Evolutionary conservation across 768 basidiomycete genomes (phyloP), one percentile per base, ranked within the genome.

Genomic region (Boletus reticuloceps): DNA sequence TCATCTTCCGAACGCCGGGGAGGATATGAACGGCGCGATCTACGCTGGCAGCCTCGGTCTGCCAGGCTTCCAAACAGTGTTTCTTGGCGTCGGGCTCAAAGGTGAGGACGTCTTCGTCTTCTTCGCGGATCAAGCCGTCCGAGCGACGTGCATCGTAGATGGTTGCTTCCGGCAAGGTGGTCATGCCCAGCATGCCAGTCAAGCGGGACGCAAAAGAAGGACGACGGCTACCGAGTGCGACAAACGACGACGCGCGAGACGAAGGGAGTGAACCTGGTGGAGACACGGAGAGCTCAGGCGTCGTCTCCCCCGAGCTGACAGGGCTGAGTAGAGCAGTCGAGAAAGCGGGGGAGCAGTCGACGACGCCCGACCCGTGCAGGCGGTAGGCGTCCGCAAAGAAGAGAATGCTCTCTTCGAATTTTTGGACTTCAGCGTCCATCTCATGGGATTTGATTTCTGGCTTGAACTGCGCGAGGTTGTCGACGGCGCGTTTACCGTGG

Each of bases 401-500:
- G 58, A 88, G 82, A 54, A 86, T 87, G 54, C 76, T 77, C 60
- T 82, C 75, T 67, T 88, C 86, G 58, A 88, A 88, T 20, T 74
- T 74, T n/a, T 76, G 72, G 4, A 86, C 83, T 55, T 81, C 83
- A 31, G 58, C 69, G 62, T 82, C 81, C 75, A 86, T 80, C 68
- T 85, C 79, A 67, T 83, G 75, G 20, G 64, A 44, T 59, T 75
- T 74, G 61, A 86, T 80, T 32, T 77, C 67, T 0, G 84, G 84
- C 63, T 81, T 83, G 75, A 84, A 83, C 47, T 77, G 74, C 5
- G 78, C 68, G 59, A 89, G 81, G 71, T 89, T 90, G 74, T 89
- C 88, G 64, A 86, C 76, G 12, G 87, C 88, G 56, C 88, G 84
- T 65, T 87, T 84, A 64, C 88, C 88, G 68, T 90, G 88, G n/a